These are phyloP conservation scores for Stephania cephalantha DNA, from an alignment of 164 flowering plant species.

Conservation along the genomic window DNA sequence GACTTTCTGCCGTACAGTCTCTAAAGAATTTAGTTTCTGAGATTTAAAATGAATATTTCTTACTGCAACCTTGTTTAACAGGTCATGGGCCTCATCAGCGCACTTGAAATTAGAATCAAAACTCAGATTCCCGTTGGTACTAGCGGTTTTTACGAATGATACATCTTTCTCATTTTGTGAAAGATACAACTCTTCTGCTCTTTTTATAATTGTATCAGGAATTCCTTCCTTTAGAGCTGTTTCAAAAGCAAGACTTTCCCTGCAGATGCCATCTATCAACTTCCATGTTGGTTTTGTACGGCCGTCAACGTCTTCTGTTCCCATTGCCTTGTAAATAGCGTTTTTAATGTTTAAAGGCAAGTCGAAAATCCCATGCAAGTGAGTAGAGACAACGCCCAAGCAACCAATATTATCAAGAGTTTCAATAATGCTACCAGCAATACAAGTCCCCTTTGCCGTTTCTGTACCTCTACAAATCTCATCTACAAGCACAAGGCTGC, in stretches of 20 bases:
- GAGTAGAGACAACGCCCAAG: conserved; percentile 90
- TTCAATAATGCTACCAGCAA: conserved; percentile 91
- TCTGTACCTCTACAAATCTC: conserved; percentile 99
- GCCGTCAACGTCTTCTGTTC: conserved; percentile 55
- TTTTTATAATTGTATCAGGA: conserved; percentile 54
- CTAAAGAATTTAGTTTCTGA: conserved; percentile 17
- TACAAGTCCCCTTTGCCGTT: conserved; percentile 91
- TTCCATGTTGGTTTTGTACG: conserved; percentile 83
- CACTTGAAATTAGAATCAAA: conserved; percentile 5
- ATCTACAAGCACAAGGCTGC: conserved; percentile 89
- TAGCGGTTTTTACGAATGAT: conserved; percentile 9
- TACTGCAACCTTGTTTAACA: conserved; percentile 9
- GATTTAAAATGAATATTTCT: conserved; percentile 1
- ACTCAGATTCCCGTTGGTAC: conserved; percentile 7
- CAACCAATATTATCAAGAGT: conserved; percentile 77
- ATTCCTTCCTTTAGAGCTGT: conserved; percentile 88
- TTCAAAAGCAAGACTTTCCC: conserved; percentile 97
- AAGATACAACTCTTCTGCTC: conserved; percentile 77
- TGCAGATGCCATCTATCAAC: conserved; percentile 78
- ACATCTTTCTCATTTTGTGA: conserved; percentile 33
- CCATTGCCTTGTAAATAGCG: conserved; percentile 78
- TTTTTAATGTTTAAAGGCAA: conserved; percentile 59
- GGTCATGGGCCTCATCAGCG: conserved; percentile 19
- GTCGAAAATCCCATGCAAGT: conserved; percentile 77
- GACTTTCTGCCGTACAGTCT: conserved; percentile 36